Evolutionary conservation across 257 asterid species (phyloP).

Genomic region (Primulina eburnea): DNA sequence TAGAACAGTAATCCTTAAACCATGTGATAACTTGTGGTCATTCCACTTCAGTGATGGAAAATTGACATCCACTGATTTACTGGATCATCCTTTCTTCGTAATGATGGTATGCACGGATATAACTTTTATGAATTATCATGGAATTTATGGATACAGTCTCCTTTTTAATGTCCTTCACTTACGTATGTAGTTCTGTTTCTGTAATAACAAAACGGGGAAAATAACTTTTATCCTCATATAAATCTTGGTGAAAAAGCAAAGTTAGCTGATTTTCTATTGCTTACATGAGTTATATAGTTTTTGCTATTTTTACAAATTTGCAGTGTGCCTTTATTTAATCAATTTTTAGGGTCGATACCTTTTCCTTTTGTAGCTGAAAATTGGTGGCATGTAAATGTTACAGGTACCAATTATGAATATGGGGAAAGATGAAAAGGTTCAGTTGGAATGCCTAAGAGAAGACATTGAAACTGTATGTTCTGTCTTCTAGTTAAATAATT

Average conservation of each 20-base stretch:
- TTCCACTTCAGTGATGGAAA: not conserved
- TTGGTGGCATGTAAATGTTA: conserved; percentile 31
- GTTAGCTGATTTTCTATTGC: not conserved
- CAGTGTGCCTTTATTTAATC: not conserved
- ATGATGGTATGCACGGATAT: not conserved
- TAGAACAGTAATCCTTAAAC: not conserved
- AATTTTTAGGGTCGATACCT: conserved; percentile 2
- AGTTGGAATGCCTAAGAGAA: conserved; percentile 64
- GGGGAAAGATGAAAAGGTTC: conserved; percentile 73
- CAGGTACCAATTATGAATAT: conserved; percentile 70
- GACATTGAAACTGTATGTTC: conserved; percentile 64
- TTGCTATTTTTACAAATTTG: not conserved
- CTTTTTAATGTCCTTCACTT: not conserved
- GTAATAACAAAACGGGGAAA: not conserved
- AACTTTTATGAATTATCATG: not conserved
- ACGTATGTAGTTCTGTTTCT: not conserved
- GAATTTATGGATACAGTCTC: not conserved
- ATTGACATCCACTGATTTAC: not conserved
- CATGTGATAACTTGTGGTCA: not conserved
- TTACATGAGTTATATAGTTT: not conserved
- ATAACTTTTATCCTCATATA: not conserved
- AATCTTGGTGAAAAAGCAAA: not conserved
- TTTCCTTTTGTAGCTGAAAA: conserved; percentile 1
- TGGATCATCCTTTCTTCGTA: not conserved
- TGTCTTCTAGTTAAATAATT: not conserved